Base-by-base conservation (phyloP, 208 protist species). In the Trypanosoma cruzi region DNA sequence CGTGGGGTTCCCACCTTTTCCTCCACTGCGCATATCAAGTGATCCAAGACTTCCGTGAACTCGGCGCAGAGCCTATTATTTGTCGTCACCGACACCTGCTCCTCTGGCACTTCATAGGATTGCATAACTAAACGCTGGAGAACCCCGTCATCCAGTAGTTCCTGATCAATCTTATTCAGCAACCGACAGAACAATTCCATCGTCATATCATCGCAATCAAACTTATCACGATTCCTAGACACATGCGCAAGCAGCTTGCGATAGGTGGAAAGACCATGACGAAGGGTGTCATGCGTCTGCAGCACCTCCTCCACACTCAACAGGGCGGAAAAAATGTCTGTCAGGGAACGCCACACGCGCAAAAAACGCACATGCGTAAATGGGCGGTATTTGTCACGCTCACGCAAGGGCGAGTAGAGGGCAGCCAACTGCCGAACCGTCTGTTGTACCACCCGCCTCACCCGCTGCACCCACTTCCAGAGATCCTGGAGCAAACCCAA, bases 261-360 rank as follows among this genome's bases (percentile, higher is more conserved):
- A 63, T 91, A 96, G 32, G 82, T 71, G 29, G 79, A 68, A 42
- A 91, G 79, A 36, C 85, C 84, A 6, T 85, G 74, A 2, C 57
- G 36, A 28, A 98, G 63, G 6, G 75, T 76, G 24, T 81, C 52
- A 65, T 96, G 94, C 52, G 87, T 78, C 22, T 67, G 59, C 29
- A 97, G 72, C 1, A 98, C 78, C 48, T 89, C 77, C 60, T 97
- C 96, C 7, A 98, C 66, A 42, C 77, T 80, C 48, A 97, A 81
- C 26, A 98, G 73, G 5, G 90, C 79, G 0, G 56, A 73, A 5
- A 98, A 76, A 34, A 96, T 36, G 11, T 93, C 84, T 1, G 59
- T 71, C n/a, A 98, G 54, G 32, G 74, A 52, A 52, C 82, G 67
- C 83, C 91, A 97, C 7, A 92, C 80, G 18, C 73, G 65, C 24